Conservation (phyloP, 208 protist species). For the Trypanosoma rangeli region DNA sequence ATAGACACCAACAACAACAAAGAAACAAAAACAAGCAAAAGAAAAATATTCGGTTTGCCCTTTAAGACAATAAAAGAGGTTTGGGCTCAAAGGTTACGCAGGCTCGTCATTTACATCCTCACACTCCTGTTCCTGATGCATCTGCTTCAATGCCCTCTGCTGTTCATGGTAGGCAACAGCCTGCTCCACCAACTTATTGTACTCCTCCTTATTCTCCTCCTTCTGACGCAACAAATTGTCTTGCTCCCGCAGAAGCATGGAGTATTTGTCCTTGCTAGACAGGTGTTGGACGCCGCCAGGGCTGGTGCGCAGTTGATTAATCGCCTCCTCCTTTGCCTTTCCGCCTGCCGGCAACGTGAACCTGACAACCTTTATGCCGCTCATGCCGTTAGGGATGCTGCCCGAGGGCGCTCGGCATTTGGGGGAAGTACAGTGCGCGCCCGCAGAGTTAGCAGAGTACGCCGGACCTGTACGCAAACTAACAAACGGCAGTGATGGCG, state of each 20-base stretch:
- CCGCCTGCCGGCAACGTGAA: slow-evolving; percentile 57
- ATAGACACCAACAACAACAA: not conserved
- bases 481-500: not conserved
- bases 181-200: slow-evolving; percentile 53
- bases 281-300: slow-evolving; percentile 46
- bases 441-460: not conserved
- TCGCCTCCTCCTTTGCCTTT: slow-evolving; percentile 56
- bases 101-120: slow-evolving; percentile 20
- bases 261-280: slow-evolving; percentile 67
- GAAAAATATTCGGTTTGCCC: not conserved
- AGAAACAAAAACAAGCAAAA: not conserved
- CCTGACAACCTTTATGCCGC: slow-evolving; percentile 62
- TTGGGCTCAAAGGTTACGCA: not conserved
- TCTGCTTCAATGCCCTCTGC: slow-evolving; percentile 54
- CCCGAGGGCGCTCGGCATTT: not conserved
- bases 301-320: slow-evolving; percentile 59
- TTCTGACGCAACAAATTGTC: slow-evolving; percentile 39
- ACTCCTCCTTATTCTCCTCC: slow-evolving; percentile 43
- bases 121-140: slow-evolving; percentile 26
- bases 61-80: too few species aligned
- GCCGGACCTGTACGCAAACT: not conserved
- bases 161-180: slow-evolving; percentile 63
- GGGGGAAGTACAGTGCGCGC: not conserved
- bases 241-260: slow-evolving; percentile 46
- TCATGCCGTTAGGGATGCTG: not conserved